These are phyloP conservation scores for Paramecium tetraurelia DNA, from an alignment of 73 alveolate genomes.

Conservation along the genomic window DNA sequence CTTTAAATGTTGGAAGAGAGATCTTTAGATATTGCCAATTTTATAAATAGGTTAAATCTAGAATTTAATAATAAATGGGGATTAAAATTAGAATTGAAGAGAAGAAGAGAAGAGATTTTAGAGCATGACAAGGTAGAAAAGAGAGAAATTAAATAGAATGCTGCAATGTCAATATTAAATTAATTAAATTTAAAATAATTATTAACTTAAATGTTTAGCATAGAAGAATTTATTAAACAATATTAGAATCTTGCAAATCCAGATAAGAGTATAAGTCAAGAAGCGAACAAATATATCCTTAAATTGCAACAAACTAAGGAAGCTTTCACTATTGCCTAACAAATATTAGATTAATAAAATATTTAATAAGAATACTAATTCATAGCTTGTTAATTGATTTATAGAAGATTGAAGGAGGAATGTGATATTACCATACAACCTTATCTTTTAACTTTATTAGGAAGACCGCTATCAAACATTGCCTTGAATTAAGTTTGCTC, in stretches of 20 bases:
- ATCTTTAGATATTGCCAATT: not conserved
- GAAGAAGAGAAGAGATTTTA: not conserved
- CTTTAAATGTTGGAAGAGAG: not conserved
- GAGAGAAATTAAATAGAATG: not conserved
- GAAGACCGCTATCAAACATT: not conserved
- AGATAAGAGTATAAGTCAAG: not conserved
- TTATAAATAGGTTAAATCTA: not conserved
- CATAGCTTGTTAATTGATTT: conserved; percentile 21
- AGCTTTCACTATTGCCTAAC: not conserved
- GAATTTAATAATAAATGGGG: not conserved
- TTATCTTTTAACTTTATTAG: not conserved
- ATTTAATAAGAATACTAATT: not conserved
- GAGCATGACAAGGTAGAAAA: not conserved
- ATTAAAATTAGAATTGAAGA: not conserved
- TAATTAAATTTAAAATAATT: not conserved
- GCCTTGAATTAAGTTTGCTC: conserved; percentile 26
- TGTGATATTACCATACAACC: not conserved
- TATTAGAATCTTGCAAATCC: not conserved
- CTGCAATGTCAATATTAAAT: not conserved
- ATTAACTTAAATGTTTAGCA: not conserved
- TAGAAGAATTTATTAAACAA: not conserved
- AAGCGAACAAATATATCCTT: not conserved
- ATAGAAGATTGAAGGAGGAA: conserved; percentile 13
- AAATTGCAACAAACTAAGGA: not conserved
- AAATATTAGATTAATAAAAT: not conserved